These are phyloP conservation scores for Pestalotiopsis fici DNA, from an alignment of 2,329 filamentous ascomycete genomes.

Conservation along the genomic window DNA sequence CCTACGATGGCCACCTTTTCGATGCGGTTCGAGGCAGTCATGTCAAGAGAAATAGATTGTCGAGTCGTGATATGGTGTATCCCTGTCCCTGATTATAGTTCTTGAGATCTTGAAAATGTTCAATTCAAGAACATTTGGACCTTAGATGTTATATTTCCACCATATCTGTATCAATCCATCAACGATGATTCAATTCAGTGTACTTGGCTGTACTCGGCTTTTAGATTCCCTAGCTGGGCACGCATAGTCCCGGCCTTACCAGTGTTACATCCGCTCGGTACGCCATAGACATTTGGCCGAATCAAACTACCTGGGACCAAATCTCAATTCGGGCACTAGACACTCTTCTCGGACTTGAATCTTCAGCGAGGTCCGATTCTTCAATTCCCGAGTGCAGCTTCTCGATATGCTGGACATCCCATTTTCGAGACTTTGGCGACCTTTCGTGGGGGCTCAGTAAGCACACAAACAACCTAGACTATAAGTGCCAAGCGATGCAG, in stretches of 20 bases:
- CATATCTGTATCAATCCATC: no score
- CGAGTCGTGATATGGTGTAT: no score
- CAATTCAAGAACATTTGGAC: no score
- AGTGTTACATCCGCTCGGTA: background rate
- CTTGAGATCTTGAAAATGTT: no score
- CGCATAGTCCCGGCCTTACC: background rate
- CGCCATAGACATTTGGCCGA: background rate
- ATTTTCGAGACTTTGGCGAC: background rate
- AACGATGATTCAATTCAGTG: no score
- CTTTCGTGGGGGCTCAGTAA: no score
- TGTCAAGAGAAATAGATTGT: background rate
- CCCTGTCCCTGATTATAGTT: no score
- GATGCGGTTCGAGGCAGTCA: conserved; percentile 30
- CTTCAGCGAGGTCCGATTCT: background rate
- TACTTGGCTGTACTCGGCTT: no score
- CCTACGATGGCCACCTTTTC: conserved; percentile 48
- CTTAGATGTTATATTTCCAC: no score
- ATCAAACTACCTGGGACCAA: background rate
- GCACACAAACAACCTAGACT: no score
- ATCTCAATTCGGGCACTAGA: background rate
- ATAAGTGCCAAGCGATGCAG: no score
- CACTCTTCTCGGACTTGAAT: background rate
- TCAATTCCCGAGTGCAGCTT: background rate
- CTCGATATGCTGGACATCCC: background rate
- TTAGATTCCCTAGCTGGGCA: background rate